Base-by-base conservation (phyloP, 2,329 filamentous ascomycete species). In the Rhynchosporium graminicola region DNA sequence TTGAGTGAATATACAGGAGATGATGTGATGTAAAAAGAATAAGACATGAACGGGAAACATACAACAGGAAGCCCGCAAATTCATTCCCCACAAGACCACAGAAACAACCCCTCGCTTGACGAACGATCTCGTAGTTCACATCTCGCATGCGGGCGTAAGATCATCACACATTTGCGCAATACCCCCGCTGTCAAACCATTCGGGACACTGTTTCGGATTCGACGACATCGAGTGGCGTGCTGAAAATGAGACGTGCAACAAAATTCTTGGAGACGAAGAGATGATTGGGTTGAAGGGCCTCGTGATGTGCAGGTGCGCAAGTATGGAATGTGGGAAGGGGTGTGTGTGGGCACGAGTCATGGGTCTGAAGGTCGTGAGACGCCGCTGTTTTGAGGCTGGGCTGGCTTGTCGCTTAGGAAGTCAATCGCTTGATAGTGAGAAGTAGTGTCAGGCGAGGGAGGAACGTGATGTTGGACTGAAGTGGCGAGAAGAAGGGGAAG, bases 221-320 rank as follows among this genome's bases (percentile, higher is more conserved):
- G 38, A 40, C 50, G 50, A 33, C 7, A 52, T 52, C 50, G 20
- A 42, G 51, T 61, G 59, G 51, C 51, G 52, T 55, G 54, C 38
- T 61, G 31, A 48, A 59, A 54, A 20, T 57, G 61, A 57, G 61
- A 63, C 26, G 38, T 63, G 61, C 61, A 63, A 63, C 61, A 63
- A 54, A 63, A 46, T 12, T 36, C 54, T n/a, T 12, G 8, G 10
- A 12, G 20, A 46, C 28, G 1, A 28, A 13, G 5, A 20, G 38
- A 9, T 57, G 40, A 57, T 57, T 57, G 54, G 54, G 12, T 45
- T 57, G 40, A 4, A 15, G 47, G 26, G 3, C 26, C 5, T 52
- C 5, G 13, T 36, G 48, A 33, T 15, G 33, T 38, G 50, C 31
- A 28, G 50, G 31, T 31, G 9, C 7, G 12, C 4, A 15, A 15